Evolutionary conservation across 805 yeast species (phyloP).

Genomic region (Wickerhamomyces pijperi): DNA sequence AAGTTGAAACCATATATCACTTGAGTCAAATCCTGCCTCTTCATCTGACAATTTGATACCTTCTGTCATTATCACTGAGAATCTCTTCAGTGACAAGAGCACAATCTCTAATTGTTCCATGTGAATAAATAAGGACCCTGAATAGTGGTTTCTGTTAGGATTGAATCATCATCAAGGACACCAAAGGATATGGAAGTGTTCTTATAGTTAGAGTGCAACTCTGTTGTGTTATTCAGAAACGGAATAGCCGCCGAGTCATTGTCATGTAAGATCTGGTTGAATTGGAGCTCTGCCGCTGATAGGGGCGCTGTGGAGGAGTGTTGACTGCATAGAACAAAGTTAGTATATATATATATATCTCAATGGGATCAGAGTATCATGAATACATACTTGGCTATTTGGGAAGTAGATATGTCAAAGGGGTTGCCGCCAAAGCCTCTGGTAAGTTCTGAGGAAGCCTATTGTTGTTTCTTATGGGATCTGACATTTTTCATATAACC

Average conservation of each 20-base stretch:
- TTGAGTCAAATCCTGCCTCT: constrained; percentile 14
- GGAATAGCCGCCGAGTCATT: not conserved
- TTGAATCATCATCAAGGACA: not conserved
- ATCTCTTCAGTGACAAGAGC: constrained; percentile 2
- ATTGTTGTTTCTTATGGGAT: not conserved
- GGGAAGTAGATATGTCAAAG: constrained; percentile 28
- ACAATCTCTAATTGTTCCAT: constrained; percentile 12
- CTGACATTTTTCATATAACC: not conserved
- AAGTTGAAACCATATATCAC: constrained; percentile 17
- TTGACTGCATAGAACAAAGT: constrained; percentile 1
- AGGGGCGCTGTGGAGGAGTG: not conserved
- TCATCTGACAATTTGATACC: constrained; percentile 18
- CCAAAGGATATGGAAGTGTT: not conserved
- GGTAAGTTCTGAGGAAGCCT: constrained; percentile 13
- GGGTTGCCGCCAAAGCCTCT: constrained; percentile 23
- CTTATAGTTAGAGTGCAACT: too few relatives aligned
- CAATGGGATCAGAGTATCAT: too few relatives aligned
- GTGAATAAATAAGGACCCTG: not conserved
- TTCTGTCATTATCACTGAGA: constrained; percentile 5
- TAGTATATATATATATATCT: constrained; percentile 7
- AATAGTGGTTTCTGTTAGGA: not conserved
- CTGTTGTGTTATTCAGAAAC: not conserved
- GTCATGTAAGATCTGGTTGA: not conserved
- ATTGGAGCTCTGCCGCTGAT: not conserved
- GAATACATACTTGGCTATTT: constrained; percentile 28